Evolutionary conservation across 106 monocot genomes (phyloP), one percentile per base, ranked within the genome.

Genomic region (Allium fistulosum): DNA sequence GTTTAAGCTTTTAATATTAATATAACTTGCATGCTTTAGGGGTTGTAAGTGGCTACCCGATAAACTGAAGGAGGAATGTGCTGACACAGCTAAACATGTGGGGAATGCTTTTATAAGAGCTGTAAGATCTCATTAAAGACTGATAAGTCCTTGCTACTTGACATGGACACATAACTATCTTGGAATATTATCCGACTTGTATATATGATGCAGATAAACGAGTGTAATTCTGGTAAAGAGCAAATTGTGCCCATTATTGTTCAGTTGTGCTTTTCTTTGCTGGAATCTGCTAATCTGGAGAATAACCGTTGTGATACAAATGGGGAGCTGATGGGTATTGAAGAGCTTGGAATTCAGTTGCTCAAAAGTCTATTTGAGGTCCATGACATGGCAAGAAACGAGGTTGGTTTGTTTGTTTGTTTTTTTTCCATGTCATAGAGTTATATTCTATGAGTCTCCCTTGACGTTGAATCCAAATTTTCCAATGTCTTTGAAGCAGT

Each of bases 171-270:
- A 11, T 28, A 48, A 11, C 59, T 22, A 17, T 51, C 10, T 47
- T 46, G 17, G 26, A 49, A 71, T 65, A 27, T 53, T 13, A 17
- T 70, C 28, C 22, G 13, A 53, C 13, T 17, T 52, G 2, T 47
- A 4, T 7, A 11, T 45, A 17, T 74, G 63, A 10, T 72, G 27
- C 61, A 97, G 97, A 74, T 89, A 5, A 84, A 78, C 66, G 89
- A 89, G 76, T 86, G 82, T 70, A 89, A 67, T 57, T 73, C 49
- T 68, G 97, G 97, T 4, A 74, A 86, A 69, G 97, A 97, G 71
- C 86, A 97, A 65, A 72, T 87, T 7, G 66, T 92, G 13, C 89
- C 97, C 13, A 86, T 88, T 76, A 80, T 87, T 61, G 88, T 97
- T 12, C 86, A 92, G 51, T 69, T 92, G 52, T 86, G 88, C 11